Base-by-base conservation (phyloP, 345 rosid genomes). In the Pelargonium nanum region DNA sequence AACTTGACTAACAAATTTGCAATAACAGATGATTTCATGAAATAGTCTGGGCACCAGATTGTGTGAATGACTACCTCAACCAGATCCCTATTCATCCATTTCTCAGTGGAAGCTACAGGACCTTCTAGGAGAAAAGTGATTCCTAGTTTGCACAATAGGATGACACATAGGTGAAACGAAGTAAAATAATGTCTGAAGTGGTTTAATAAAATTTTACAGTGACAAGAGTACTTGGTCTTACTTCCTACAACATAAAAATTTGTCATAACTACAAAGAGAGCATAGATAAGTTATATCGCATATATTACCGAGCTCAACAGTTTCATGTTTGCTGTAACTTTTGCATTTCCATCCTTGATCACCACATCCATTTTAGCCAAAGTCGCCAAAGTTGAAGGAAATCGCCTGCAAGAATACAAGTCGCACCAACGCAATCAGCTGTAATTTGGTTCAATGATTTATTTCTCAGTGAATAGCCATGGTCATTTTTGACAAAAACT, bases 341-440 rank as follows among this genome's bases (percentile, higher is more conserved):
- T 83, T 28, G 88, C 84, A 52, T 81, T 71, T 21, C 75, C 76
- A 65, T 87, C 94, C 70, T 85, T 85, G 57, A 89, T 81, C 62
- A 81, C 58, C 40, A 80, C 66, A 71, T 89, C 88, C 87, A 92
- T 67, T 40, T 75, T 89, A 32, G 97, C 82, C 55, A 89, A 65
- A 74, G 78, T 84, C 0, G 79, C 97, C 70, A 87, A 68, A 20
- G 82, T 65, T n/a, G 88, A 51, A 44, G 94, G 99, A 75, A 87
- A 84, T 70, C 96, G 82, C 91, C 94, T 84, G 77, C 65, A 67
- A 76, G 40, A 51, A 55, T 59, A 66, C 48, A 44, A 24, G 66
- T 58, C 19, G 45, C 32, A 59, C 8, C 26, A 60, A 55, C 30
- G 70, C 19, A 53, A 58, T 61, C 34, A 61, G 55, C 24, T 22